A percentile compares a stretch with the other conserved stretches of the same genome.
These are phyloP conservation scores for Huntiella moniliformis DNA, from an alignment of 2,329 filamentous ascomycete genomes.

Conservation along the genomic window DNA sequence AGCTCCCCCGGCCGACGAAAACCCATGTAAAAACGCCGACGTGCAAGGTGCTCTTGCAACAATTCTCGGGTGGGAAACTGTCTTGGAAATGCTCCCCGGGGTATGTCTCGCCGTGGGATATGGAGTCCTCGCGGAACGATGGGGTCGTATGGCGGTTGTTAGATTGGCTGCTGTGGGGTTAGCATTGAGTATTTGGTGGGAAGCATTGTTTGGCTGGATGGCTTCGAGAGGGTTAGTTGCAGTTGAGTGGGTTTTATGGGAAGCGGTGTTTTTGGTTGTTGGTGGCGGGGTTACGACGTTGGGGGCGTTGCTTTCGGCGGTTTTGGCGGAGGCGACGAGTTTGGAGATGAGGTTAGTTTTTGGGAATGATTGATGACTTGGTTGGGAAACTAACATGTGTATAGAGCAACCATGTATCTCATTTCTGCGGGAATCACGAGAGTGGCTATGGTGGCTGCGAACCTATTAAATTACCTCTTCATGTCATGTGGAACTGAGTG, in stretches of 20 bases:
- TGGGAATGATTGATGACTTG: not conserved
- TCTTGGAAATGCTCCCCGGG: constrained; percentile 2
- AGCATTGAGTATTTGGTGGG: not conserved
- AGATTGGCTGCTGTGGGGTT: not conserved
- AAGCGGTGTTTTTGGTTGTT: not conserved
- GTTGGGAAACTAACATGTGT: not conserved
- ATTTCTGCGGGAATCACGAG: constrained; percentile 6
- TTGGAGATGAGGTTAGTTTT: constrained; percentile 1
- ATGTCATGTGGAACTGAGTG: constrained; percentile 6
- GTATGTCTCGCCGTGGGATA: constrained; percentile 2
- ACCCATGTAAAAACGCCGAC: too few relatives aligned
- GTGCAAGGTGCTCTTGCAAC: too few relatives aligned
- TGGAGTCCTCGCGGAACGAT: constrained; percentile 1
- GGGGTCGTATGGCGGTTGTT: not conserved
- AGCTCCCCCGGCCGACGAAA: too few relatives aligned
- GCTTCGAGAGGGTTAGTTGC: not conserved
- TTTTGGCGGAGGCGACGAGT: not conserved
- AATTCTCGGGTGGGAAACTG: not conserved
- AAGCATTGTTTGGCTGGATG: not conserved
- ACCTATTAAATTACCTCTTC: constrained; percentile 12
- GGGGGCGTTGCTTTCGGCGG: constrained; percentile 1
- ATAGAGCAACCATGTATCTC: constrained; percentile 10
- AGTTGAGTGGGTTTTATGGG: not conserved
- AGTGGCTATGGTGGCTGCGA: constrained; percentile 8
- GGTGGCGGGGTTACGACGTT: not conserved